These are phyloP conservation scores for Stachybotrys chartarum DNA, from an alignment of 2,329 filamentous ascomycete genomes.

Conservation along the genomic window DNA sequence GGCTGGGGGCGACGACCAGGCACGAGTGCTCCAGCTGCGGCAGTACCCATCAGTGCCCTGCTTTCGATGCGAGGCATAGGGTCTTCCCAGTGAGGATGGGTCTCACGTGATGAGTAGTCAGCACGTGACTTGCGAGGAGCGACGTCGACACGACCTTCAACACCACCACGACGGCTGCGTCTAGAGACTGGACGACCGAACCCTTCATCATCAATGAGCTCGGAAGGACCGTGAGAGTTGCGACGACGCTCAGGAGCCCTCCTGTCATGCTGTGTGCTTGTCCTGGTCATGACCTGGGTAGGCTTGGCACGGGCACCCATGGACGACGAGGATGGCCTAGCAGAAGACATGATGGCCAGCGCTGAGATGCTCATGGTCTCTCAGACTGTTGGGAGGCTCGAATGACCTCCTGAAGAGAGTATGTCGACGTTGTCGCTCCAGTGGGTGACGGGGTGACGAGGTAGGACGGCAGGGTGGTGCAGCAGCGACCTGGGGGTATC, in stretches of 20 bases:
- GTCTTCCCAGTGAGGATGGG: background rate
- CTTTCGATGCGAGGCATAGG: background rate
- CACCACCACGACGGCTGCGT: background rate
- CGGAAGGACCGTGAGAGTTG: background rate
- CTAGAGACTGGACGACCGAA: background rate
- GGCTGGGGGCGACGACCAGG: background rate
- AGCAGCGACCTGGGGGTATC: background rate
- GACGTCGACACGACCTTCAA: background rate
- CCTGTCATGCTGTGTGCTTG: background rate
- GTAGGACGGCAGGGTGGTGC: background rate
- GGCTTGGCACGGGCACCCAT: background rate
- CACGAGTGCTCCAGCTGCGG: background rate
- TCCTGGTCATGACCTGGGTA: background rate
- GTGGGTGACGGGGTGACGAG: background rate
- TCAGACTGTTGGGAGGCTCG: background rate
- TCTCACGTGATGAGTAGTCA: background rate
- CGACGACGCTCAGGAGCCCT: background rate
- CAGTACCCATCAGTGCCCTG: background rate
- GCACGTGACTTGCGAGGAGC: constrained; percentile 1
- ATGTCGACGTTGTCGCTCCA: background rate
- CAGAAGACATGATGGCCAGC: background rate
- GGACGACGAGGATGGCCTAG: background rate
- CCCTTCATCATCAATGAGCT: background rate
- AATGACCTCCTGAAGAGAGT: background rate
- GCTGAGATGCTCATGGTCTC: background rate